phyloP scores from a whole-genome alignment of 352 stramenopile species.

The Pelagophyceae sp. region DNA sequence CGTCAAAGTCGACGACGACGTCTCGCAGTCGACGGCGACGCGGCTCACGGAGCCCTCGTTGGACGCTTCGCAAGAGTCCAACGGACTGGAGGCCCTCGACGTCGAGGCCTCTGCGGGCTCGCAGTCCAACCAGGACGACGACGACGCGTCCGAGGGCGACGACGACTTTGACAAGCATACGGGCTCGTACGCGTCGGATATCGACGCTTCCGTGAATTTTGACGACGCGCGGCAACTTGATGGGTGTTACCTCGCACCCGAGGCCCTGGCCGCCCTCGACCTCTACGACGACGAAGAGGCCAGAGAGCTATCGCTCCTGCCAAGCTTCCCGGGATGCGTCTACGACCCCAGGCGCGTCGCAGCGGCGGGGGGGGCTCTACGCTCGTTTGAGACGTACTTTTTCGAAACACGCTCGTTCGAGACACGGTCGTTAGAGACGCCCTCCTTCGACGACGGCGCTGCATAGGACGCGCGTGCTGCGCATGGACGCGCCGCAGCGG shows the following conservation, averaged over 20 bases:
- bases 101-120: no score
- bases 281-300: neutral
- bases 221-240: no score
- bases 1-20: neutral
- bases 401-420: neutral
- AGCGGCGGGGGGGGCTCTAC: neutral
- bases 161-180: neutral
- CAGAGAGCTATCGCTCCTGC: neutral
- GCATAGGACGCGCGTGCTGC: neutral
- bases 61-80: neutral
- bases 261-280: neutral
- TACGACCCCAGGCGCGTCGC: neutral
- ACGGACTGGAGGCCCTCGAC: neutral
- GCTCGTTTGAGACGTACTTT: neutral
- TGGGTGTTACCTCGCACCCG: neutral
- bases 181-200: neutral
- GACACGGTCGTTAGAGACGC: no score
- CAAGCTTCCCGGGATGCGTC: slow-evolving; percentile 1
- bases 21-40: neutral
- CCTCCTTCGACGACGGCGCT: no score
- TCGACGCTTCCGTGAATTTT: neutral
- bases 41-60: neutral
- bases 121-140: neutral
- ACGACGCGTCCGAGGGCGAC: no score
- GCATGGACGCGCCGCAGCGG: neutral